These are phyloP conservation scores for Rhizopus delemar DNA, from an alignment of 371 early-diverging fungal genomes.

Conservation along the genomic window DNA sequence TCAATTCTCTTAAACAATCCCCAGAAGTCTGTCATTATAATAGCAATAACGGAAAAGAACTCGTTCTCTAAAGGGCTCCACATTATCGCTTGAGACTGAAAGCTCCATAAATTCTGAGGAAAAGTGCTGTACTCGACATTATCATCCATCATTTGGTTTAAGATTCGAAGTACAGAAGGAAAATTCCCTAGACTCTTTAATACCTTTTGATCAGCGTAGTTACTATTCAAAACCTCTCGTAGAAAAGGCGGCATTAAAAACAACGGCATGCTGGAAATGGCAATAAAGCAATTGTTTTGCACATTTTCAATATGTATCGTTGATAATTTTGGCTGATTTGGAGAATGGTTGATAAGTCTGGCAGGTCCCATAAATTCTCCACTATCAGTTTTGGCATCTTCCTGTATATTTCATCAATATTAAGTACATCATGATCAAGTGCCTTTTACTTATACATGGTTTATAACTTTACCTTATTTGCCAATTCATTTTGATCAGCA, in stretches of 20 bases:
- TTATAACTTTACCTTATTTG: slow-evolving; percentile 17
- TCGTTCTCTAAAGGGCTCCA: background rate
- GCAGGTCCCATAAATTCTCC: slow-evolving; percentile 7
- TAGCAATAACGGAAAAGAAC: slow-evolving; percentile 12
- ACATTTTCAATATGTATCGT: slow-evolving; percentile 5
- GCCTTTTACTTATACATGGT: slow-evolving; percentile 5
- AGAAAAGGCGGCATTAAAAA: slow-evolving; percentile 3
- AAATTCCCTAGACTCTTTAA: slow-evolving; percentile 1
- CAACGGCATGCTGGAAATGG: slow-evolving; percentile 3
- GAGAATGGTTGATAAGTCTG: slow-evolving; percentile 8
- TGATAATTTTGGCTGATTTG: slow-evolving; percentile 11
- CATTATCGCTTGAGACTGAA: background rate
- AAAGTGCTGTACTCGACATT: slow-evolving; percentile 1
- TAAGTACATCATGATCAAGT: slow-evolving; percentile 12
- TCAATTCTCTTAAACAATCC: slow-evolving; percentile 12
- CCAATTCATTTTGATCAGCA: background rate
- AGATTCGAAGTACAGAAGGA: slow-evolving; percentile 1
- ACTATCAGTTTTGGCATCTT: background rate
- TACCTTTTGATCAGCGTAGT: background rate
- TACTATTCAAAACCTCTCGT: slow-evolving; percentile 4
- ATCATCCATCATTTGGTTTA: slow-evolving; percentile 7
- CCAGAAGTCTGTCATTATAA: slow-evolving; percentile 21
- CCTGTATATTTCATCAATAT: slow-evolving; percentile 21
- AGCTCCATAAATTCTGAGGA: slow-evolving; percentile 3
- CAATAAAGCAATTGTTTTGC: slow-evolving; percentile 3